These are phyloP conservation scores for Gossypium armourianum DNA, from an alignment of 441 rosid genomes.

Conservation along the genomic window DNA sequence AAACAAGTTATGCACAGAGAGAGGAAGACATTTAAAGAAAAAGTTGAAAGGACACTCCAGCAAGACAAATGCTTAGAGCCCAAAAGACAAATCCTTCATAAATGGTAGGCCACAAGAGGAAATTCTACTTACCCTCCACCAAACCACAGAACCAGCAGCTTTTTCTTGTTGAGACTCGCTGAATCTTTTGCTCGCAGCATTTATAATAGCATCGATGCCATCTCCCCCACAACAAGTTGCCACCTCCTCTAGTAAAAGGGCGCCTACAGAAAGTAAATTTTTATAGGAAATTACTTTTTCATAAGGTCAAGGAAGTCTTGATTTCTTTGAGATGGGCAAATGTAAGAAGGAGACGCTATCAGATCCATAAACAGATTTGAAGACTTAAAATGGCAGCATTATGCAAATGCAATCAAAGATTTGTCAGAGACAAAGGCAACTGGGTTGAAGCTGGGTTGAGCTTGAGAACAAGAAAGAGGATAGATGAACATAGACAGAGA, in stretches of 20 bases:
- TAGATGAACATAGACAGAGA: conserved; percentile 1
- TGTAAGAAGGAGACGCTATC: neutral
- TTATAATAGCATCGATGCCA: conserved; percentile 59
- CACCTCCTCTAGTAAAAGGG: conserved; percentile 77
- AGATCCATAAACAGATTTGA: neutral
- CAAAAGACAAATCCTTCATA: neutral
- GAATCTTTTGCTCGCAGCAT: conserved; percentile 54
- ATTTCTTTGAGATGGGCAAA: neutral
- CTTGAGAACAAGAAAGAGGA: neutral
- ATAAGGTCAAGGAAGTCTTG: conserved; percentile 12
- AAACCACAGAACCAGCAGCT: conserved; percentile 53
- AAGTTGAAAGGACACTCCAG: neutral
- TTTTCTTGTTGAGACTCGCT: conserved; percentile 64
- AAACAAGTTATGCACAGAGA: neutral
- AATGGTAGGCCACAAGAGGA: conserved; percentile 16
- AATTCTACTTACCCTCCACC: conserved; percentile 74
- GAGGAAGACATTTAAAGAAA: neutral
- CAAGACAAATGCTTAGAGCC: neutral
- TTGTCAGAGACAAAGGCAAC: neutral
- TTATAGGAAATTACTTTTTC: neutral
- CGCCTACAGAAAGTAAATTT: conserved; percentile 43
- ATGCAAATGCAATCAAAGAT: neutral
- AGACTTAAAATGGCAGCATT: neutral
- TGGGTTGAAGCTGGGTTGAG: neutral
- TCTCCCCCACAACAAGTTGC: conserved; percentile 58